Conservation (phyloP, 2,329 filamentous ascomycete genomes). For the Lojkania enalia region DNA sequence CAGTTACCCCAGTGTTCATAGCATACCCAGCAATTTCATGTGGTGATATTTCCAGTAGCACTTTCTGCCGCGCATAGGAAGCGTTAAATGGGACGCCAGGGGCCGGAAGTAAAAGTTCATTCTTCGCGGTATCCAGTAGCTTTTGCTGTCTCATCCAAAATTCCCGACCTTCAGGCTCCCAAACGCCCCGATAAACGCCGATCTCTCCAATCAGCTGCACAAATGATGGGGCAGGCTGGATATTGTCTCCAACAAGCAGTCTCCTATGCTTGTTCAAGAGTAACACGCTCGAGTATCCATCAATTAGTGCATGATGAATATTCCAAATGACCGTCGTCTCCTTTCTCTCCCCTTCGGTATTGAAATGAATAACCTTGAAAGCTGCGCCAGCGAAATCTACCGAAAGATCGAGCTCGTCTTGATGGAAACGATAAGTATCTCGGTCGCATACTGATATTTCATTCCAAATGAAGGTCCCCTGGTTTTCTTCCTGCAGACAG, state of each 20-base stretch:
- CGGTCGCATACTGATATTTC: not conserved
- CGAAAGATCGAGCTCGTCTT: not conserved
- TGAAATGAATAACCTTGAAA: conserved; percentile 3
- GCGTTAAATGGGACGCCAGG: not conserved
- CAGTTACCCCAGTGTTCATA: conserved; percentile 46
- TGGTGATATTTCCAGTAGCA: not conserved
- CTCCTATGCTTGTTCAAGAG: conserved; percentile 21
- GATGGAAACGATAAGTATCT: not conserved
- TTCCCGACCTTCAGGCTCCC: not conserved
- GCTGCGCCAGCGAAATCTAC: not conserved
- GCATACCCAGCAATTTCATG: conserved; percentile 27
- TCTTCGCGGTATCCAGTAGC: not conserved
- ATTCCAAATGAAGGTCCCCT: not conserved
- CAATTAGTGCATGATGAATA: conserved; percentile 40
- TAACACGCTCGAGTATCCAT: conserved; percentile 30
- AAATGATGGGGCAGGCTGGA: conserved; percentile 9
- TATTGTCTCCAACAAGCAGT: conserved; percentile 7
- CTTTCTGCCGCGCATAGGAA: not conserved
- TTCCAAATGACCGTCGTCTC: conserved; percentile 28
- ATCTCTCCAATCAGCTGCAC: not conserved
- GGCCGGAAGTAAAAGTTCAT: not conserved
- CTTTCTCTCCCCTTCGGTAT: not conserved
- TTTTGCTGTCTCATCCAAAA: not conserved
- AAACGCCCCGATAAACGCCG: not conserved
- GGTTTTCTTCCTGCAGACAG: not conserved